Evolutionary conservation across 805 yeast genomes (phyloP).

Genomic region (Starmerella apicola): DNA sequence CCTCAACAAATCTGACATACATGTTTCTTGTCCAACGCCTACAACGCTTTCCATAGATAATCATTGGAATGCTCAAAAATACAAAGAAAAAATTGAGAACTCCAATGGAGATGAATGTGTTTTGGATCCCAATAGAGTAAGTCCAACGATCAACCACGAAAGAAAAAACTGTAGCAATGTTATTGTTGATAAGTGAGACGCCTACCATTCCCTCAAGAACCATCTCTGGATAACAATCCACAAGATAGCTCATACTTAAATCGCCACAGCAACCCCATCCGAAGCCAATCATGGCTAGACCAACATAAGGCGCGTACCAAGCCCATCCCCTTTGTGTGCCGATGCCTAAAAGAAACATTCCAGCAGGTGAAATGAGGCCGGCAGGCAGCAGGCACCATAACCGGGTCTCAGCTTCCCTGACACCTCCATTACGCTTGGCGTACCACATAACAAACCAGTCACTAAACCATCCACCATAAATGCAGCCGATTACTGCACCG

Average conservation of each 20-base stretch:
- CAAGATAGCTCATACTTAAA: slow-evolving; percentile 38
- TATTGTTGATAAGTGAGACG: slow-evolving; percentile 44
- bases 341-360: slow-evolving; percentile 50
- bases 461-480: slow-evolving; percentile 38
- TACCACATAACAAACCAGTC: slow-evolving; percentile 39
- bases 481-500: slow-evolving; percentile 41
- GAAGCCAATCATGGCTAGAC: slow-evolving; percentile 42
- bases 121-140: slow-evolving; percentile 38
- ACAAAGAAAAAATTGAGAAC: slow-evolving; percentile 33
- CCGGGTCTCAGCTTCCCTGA: slow-evolving; percentile 46
- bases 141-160: slow-evolving; percentile 54
- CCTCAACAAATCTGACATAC: slow-evolving; percentile 24
- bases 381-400: slow-evolving; percentile 42
- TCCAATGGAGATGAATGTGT: slow-evolving; percentile 46
- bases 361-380: slow-evolving; percentile 40
- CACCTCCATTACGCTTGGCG: slow-evolving; percentile 40
- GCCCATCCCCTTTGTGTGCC: slow-evolving; percentile 44
- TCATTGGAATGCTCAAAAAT: slow-evolving; percentile 34
- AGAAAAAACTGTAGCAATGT: slow-evolving; percentile 33
- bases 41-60: slow-evolving; percentile 32
- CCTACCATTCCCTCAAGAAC: slow-evolving; percentile 45
- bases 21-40: slow-evolving; percentile 22
- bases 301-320: slow-evolving; percentile 45
- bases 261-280: slow-evolving; percentile 43
- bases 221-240: slow-evolving; percentile 46